Percentiles rank a stretch among this genome's conserved stretches.
Evolutionary conservation across 176 grass and related monocot genomes (phyloP).

Genomic region (Raddia distichophylla): DNA sequence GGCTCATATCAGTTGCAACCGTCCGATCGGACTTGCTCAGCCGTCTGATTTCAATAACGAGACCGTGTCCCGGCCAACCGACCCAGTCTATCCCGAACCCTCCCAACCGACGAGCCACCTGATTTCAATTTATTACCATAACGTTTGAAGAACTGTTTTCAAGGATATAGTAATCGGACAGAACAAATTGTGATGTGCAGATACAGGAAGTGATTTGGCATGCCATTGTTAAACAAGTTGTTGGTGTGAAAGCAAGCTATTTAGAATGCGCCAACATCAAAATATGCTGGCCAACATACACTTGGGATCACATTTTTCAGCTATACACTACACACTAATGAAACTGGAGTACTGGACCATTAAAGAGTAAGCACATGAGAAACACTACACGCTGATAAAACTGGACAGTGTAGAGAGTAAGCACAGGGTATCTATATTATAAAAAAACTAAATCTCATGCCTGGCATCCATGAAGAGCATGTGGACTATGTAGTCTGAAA

Average conservation of each 20-base stretch:
- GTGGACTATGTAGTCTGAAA: neutral
- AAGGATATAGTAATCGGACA: constrained; percentile 31
- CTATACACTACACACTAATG: no score
- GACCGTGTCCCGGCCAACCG: no score
- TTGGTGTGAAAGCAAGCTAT: constrained; percentile 22
- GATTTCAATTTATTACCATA: neutral
- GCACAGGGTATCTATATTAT: neutral
- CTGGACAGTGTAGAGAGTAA: neutral
- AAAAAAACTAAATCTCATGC: neutral
- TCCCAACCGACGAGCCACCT: no score
- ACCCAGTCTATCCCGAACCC: no score
- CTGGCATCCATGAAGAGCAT: constrained; percentile 1
- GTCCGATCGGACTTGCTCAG: no score
- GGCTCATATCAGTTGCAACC: no score
- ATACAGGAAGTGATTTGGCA: constrained; percentile 15
- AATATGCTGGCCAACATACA: neutral
- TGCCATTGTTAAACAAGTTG: constrained; percentile 24
- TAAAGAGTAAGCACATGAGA: no score
- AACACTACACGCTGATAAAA: neutral
- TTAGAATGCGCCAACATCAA: neutral
- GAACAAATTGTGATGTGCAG: neutral
- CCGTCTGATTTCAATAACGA: no score
- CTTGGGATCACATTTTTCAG: neutral
- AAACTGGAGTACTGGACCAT: no score
- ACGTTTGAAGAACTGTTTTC: constrained; percentile 27